Conservation (phyloP, 441 rosid species). For the Biscutella auriculata region DNA sequence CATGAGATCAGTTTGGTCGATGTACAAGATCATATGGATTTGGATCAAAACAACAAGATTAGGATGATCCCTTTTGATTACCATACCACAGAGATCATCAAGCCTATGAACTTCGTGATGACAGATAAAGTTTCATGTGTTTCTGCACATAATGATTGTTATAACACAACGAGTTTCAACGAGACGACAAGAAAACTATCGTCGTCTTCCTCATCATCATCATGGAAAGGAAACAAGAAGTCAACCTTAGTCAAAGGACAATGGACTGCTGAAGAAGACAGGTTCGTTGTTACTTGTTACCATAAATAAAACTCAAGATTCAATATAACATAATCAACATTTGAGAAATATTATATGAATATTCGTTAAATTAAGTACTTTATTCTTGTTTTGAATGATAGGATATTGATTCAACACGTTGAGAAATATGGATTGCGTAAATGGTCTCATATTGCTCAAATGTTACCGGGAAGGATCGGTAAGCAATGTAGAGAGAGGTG, state of each 20-base stretch:
- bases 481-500: slow-evolving; percentile 96
- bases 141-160: slow-evolving; percentile 25
- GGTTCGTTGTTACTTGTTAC: slow-evolving; percentile 33
- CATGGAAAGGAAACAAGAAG: slow-evolving; percentile 45
- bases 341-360: neutral
- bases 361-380: neutral
- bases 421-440: slow-evolving; percentile 62
- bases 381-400: slow-evolving; percentile 12
- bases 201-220: slow-evolving; percentile 15
- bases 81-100: slow-evolving; percentile 18
- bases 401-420: slow-evolving; percentile 53
- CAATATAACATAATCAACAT: neutral
- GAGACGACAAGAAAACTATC: slow-evolving; percentile 27
- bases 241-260: slow-evolving; percentile 64
- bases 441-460: slow-evolving; percentile 80
- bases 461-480: slow-evolving; percentile 80
- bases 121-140: slow-evolving; percentile 57
- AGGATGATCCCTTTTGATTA: slow-evolving; percentile 25
- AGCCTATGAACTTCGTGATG: slow-evolving; percentile 30
- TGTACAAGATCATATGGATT: slow-evolving; percentile 19
- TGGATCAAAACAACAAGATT: slow-evolving; percentile 24
- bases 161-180: slow-evolving; percentile 21
- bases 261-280: slow-evolving; percentile 77
- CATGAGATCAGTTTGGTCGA: slow-evolving; percentile 21
- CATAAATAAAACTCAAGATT: neutral